phyloP scores from a whole-genome alignment of 441 rosid species.

The Populus hybrid region DNA sequence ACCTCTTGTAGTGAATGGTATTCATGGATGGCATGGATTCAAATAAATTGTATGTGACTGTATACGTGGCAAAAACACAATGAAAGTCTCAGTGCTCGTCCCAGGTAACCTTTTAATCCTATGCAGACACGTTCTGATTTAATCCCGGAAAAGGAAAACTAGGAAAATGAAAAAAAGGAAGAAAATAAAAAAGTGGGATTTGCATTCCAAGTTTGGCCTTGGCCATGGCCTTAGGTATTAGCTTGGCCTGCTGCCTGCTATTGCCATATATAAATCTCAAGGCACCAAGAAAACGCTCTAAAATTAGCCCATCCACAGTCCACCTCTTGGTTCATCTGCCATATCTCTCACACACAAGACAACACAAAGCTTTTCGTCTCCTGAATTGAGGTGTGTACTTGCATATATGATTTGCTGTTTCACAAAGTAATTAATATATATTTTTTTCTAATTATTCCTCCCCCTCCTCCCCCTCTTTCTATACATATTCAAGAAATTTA shows the following conservation, averaged over 20 bases:
- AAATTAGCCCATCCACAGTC: neutral
- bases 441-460: neutral
- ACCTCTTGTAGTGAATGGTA: neutral
- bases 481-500: neutral
- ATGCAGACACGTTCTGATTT: conserved; percentile 2
- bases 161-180: neutral
- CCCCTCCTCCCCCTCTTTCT: no score
- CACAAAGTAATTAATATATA: neutral
- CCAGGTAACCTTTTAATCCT: neutral
- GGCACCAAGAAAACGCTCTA: conserved; percentile 4
- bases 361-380: neutral
- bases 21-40: neutral
- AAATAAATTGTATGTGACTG: no score
- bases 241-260: neutral
- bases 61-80: conserved; percentile 12
- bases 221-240: neutral
- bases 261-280: neutral
- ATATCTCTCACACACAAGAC: neutral
- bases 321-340: neutral
- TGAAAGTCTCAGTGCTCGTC: neutral
- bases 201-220: neutral
- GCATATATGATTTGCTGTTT: neutral
- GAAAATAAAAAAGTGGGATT: neutral
- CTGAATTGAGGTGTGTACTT: neutral
- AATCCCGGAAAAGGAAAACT: no score